These are phyloP conservation scores for Globisporangium abappressorium DNA, from an alignment of 352 stramenopile species.

Conservation along the genomic window DNA sequence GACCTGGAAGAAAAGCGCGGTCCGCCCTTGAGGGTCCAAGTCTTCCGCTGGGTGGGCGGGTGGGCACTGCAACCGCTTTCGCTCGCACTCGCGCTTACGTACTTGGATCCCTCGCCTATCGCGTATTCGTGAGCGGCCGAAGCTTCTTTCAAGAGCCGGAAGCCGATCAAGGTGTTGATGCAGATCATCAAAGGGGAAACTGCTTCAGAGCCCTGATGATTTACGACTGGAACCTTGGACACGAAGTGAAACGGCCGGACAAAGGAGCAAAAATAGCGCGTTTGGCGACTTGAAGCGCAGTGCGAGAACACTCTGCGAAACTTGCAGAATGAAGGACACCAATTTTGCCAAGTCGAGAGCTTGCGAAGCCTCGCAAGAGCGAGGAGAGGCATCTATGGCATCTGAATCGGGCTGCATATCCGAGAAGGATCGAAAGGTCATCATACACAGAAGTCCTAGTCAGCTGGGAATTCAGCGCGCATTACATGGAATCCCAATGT, in stretches of 20 bases:
- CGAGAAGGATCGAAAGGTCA: neutral
- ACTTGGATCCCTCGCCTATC: neutral
- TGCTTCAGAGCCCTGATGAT: neutral
- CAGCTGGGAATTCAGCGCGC: neutral
- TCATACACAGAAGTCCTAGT: neutral
- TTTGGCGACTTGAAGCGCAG: neutral
- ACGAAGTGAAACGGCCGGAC: neutral
- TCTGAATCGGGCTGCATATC: neutral
- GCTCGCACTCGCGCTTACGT: neutral
- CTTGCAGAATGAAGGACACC: neutral
- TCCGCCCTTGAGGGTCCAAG: neutral
- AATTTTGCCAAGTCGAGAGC: neutral
- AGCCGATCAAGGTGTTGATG: neutral
- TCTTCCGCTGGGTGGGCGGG: too few relatives aligned
- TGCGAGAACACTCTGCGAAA: neutral
- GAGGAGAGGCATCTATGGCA: neutral
- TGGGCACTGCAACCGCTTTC: neutral
- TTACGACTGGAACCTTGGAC: neutral
- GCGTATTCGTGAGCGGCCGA: neutral
- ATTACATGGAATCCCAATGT: neutral
- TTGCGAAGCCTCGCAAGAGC: neutral
- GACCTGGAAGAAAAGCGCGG: neutral
- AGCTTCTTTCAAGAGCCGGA: neutral
- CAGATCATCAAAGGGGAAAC: neutral
- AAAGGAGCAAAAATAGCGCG: neutral